Conservation (phyloP, 768 basidiomycete genomes). For the Mycena maculata region DNA sequence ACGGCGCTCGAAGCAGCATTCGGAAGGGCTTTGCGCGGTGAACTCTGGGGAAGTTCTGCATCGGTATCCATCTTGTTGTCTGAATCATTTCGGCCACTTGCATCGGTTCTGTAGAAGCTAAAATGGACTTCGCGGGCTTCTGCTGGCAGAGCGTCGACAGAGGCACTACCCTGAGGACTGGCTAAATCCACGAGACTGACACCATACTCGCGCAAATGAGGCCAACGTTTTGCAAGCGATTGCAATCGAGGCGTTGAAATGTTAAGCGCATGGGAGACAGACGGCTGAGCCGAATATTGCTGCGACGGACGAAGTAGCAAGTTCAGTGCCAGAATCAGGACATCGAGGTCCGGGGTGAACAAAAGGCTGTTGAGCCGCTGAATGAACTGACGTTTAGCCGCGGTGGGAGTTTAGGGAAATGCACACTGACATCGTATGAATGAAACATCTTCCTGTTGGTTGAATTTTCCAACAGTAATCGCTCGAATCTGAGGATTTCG, state of each 20-base stretch:
- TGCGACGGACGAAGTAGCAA: slow-evolving; percentile 93
- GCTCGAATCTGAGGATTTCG: slow-evolving; percentile 89
- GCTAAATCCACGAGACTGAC: slow-evolving; percentile 82
- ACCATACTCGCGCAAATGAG: slow-evolving; percentile 82
- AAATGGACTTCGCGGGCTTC: slow-evolving; percentile 86
- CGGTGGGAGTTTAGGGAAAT: slow-evolving; percentile 27
- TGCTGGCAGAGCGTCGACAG: slow-evolving; percentile 71
- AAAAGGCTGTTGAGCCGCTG: slow-evolving; percentile 93
- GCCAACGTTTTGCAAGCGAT: slow-evolving; percentile 87
- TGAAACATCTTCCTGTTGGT: slow-evolving; percentile 97
- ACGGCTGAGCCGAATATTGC: slow-evolving; percentile 91
- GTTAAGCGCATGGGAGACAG: slow-evolving; percentile 84
- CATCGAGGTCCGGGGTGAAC: slow-evolving; percentile 88
- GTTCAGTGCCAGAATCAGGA: slow-evolving; percentile 85
- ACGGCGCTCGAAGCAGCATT: slow-evolving; percentile 62
- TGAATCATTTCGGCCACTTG: slow-evolving; percentile 51
- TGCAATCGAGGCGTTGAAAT: slow-evolving; percentile 85
- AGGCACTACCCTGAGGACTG: slow-evolving; percentile 59
- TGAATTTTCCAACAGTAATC: slow-evolving; percentile 93
- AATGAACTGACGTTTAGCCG: slow-evolving; percentile 24
- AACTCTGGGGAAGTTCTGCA: slow-evolving; percentile 54
- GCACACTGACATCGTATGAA: slow-evolving; percentile 91
- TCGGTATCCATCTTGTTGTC: slow-evolving; percentile 62
- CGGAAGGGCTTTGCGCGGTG: slow-evolving; percentile 60
- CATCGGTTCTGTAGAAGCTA: slow-evolving; percentile 79